Evolutionary conservation across 352 stramenopile genomes (phyloP).

Genomic region (Globisporangium nagaii): DNA sequence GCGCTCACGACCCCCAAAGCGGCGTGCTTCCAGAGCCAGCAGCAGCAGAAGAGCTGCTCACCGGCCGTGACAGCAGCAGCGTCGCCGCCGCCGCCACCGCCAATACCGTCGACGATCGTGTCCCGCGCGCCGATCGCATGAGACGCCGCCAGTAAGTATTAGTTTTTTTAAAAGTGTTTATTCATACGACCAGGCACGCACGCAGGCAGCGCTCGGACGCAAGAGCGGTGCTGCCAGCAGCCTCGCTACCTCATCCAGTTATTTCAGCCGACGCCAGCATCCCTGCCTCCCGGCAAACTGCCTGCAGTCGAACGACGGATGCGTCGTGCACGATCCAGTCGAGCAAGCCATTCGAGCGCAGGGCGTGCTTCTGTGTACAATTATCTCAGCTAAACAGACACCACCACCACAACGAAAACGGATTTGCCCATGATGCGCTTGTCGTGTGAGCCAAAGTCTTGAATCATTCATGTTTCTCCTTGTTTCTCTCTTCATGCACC

Average conservation of each 20-base stretch:
- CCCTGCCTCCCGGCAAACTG: no score
- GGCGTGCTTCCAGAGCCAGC: conserved; percentile 29
- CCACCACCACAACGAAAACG: no score
- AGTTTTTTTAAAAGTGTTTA: conserved; percentile 5
- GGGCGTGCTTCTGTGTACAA: no score
- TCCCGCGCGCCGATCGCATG: conserved; percentile 2
- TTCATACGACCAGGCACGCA: background rate
- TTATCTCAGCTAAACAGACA: no score
- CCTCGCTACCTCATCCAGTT: background rate
- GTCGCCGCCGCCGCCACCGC: background rate
- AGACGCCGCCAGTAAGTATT: background rate
- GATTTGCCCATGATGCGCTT: no score
- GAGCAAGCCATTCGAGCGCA: no score
- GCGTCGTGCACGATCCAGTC: no score
- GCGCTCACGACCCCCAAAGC: conserved; percentile 30
- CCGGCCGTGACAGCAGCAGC: background rate
- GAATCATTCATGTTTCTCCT: background rate
- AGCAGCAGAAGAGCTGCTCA: background rate
- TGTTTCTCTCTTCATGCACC: no score
- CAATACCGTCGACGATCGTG: background rate
- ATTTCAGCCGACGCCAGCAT: background rate
- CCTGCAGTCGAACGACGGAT: no score
- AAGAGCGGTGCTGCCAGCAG: background rate
- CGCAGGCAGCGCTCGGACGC: background rate
- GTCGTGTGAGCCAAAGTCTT: no score